Percentiles rank a stretch among this genome's conserved stretches.
phyloP scores from a whole-genome alignment of 164 flowering plant genomes.

The Saururus chinensis region DNA sequence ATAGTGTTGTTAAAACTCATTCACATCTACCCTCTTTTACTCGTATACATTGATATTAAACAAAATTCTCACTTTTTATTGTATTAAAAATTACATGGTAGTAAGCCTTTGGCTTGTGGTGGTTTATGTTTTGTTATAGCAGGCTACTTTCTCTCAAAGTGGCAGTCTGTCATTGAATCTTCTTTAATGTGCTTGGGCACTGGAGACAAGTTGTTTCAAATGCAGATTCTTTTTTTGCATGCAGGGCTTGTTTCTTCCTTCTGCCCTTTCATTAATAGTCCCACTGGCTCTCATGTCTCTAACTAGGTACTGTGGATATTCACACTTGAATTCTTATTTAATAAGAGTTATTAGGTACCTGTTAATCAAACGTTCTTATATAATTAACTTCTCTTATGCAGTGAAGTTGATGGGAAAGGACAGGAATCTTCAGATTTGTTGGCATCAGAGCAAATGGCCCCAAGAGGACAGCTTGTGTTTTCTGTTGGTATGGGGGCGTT shows the following conservation, averaged over 20 bases:
- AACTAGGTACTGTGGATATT: slow-evolving; percentile 48
- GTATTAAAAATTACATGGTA: too few relatives aligned
- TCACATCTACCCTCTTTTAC: too few relatives aligned
- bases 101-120: not conserved
- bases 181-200: too few relatives aligned
- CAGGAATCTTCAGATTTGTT: slow-evolving; percentile 50
- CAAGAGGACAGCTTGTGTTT: slow-evolving; percentile 88
- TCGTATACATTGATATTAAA: too few relatives aligned
- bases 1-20: too few relatives aligned
- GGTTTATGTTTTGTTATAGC: not conserved
- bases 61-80: too few relatives aligned
- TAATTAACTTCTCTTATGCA: slow-evolving; percentile 20
- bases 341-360: not conserved
- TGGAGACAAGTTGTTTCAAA: not conserved
- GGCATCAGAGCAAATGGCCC: slow-evolving; percentile 97
- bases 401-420: slow-evolving; percentile 85
- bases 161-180: not conserved
- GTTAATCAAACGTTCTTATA: not conserved
- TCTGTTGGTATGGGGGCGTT: slow-evolving; percentile 85
- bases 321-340: not conserved
- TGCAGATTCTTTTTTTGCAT: slow-evolving; percentile 8
- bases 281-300: slow-evolving; percentile 93
- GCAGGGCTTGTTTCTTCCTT: slow-evolving; percentile 73
- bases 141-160: not conserved
- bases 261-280: slow-evolving; percentile 74